Evolutionary conservation across 2,329 filamentous ascomycete genomes (phyloP).

Genomic region (Plectosphaerella plurivora): DNA sequence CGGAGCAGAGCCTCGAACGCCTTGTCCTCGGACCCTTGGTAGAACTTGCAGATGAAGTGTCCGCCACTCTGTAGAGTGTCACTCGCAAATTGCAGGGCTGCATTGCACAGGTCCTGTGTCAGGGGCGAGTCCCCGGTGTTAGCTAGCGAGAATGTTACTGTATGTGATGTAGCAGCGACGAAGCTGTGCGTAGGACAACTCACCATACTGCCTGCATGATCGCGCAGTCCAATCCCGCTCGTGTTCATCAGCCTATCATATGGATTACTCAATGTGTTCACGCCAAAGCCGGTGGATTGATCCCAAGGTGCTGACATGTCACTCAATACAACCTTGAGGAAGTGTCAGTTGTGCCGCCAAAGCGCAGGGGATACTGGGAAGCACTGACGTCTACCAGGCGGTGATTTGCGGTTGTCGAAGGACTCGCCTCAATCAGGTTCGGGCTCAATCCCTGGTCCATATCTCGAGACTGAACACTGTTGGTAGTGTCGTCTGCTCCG

Average conservation of each 20-base stretch:
- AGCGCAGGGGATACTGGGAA: not conserved
- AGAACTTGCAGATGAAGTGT: constrained; percentile 97
- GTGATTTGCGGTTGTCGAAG: constrained; percentile 11
- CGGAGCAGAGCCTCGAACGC: constrained; percentile 69
- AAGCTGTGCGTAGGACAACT: constrained; percentile 22
- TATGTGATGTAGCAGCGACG: not conserved
- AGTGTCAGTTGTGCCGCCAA: constrained; percentile 6
- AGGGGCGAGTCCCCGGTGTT: not conserved
- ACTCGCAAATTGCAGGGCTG: constrained; percentile 79
- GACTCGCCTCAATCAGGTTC: no score
- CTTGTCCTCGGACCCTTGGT: constrained; percentile 85
- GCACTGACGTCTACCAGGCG: constrained; percentile 64
- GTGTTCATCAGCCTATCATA: constrained; percentile 99
- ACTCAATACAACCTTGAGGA: constrained; percentile 72
- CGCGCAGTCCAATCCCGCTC: constrained; percentile 78
- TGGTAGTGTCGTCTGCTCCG: constrained; percentile 7
- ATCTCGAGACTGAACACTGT: constrained; percentile 50
- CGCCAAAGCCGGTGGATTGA: constrained; percentile 72
- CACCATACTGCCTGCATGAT: constrained; percentile 95
- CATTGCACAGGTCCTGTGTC: constrained; percentile 77
- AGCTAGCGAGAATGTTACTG: not conserved
- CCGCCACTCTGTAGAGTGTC: constrained; percentile 79
- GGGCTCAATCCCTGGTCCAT: constrained; percentile 39
- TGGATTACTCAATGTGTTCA: constrained; percentile 90
- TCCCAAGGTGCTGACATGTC: constrained; percentile 99